Conservation (phyloP, 2,329 filamentous ascomycete genomes). For the Lasiodiplodia gonubiensis region DNA sequence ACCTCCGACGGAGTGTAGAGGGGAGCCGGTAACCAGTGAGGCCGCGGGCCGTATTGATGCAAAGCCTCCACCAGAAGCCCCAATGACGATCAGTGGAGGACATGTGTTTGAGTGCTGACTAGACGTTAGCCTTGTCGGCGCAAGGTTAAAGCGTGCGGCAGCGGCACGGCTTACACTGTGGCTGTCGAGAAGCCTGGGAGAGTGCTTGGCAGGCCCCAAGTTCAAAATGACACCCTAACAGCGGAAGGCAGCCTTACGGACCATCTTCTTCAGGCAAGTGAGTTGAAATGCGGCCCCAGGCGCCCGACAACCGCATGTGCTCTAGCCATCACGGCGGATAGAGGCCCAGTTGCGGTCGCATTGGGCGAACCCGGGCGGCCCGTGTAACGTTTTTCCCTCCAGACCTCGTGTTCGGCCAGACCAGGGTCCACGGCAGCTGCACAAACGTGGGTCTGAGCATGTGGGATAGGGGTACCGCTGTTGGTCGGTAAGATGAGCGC, state of each 20-base stretch:
- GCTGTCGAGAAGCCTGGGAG: background rate
- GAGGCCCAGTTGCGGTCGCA: background rate
- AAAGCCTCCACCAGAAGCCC: background rate
- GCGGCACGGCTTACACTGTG: constrained; percentile 13
- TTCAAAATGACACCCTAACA: background rate
- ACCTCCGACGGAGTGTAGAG: constrained; percentile 19
- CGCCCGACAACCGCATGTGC: background rate
- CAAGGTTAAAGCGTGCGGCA: background rate
- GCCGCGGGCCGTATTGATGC: constrained; percentile 16
- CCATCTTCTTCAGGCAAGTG: background rate
- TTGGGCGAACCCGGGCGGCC: background rate
- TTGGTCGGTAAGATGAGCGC: constrained; percentile 12
- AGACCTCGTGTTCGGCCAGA: constrained; percentile 17
- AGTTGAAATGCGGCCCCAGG: background rate
- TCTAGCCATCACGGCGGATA: background rate
- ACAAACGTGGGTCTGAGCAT: background rate
- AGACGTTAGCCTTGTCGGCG: background rate
- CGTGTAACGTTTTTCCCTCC: constrained; percentile 13
- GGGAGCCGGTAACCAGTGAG: constrained; percentile 17
- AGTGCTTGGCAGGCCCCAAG: background rate
- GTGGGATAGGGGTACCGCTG: constrained; percentile 1
- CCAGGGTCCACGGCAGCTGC: constrained; percentile 9
- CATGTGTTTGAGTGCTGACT: constrained; percentile 4
- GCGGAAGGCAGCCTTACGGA: background rate
- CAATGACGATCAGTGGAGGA: background rate